Conservation (phyloP, 768 basidiomycete genomes). For the Mycena crocata region DNA sequence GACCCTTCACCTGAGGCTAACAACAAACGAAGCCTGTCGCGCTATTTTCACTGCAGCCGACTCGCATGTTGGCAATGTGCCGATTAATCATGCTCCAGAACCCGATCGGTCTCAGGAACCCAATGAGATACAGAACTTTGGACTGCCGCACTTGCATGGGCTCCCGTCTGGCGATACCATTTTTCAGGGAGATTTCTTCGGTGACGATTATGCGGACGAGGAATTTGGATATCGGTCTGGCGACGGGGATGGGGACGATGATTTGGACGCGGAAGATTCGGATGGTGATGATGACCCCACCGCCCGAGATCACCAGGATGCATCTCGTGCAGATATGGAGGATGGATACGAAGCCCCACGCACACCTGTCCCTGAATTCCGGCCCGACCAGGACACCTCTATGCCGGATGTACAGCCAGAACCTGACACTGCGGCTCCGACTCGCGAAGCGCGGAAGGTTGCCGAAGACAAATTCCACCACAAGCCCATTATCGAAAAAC, state of each 20-base stretch:
- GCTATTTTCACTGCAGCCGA: constrained; percentile 8
- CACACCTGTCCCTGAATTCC: too few species aligned
- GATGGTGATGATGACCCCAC: constrained; percentile 8
- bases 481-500: neutral
- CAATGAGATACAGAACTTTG: neutral
- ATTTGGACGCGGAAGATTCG: too few species aligned
- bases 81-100: neutral
- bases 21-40: neutral
- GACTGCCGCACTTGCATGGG: neutral
- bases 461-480: neutral
- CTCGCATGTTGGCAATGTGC: neutral
- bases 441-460: neutral
- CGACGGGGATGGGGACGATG: neutral
- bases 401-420: neutral
- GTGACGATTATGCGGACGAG: neutral
- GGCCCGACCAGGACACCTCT: neutral
- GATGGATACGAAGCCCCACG: too few species aligned
- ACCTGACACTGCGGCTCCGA: neutral
- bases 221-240: neutral
- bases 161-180: neutral
- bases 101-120: neutral
- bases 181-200: neutral
- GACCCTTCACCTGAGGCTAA: constrained; percentile 4
- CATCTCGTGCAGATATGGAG: neutral
- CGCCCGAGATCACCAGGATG: neutral